Evolutionary conservation across 805 yeast genomes (phyloP).

Genomic region (Barnettozyma sp.): DNA sequence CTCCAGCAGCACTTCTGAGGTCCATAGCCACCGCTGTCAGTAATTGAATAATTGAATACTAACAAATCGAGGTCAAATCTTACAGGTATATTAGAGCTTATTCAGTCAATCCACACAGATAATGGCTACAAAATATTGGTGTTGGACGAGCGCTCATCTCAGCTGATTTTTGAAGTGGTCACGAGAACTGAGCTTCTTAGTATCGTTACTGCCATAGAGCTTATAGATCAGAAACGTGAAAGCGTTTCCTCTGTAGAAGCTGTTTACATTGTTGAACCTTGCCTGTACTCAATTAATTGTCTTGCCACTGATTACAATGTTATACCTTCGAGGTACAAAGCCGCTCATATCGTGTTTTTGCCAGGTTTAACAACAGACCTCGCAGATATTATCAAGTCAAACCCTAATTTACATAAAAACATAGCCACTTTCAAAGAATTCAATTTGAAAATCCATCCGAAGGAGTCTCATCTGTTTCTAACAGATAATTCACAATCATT

Average conservation of each 20-base stretch:
- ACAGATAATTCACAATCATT: slow-evolving; percentile 56
- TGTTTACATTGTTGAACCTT: slow-evolving; percentile 70
- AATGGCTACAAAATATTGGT: slow-evolving; percentile 45
- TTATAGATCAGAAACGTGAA: slow-evolving; percentile 53
- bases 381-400: slow-evolving; percentile 25
- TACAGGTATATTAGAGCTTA: slow-evolving; percentile 28
- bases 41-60: no score
- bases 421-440: slow-evolving; percentile 33
- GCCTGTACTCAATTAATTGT: slow-evolving; percentile 64
- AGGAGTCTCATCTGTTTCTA: slow-evolving; percentile 67
- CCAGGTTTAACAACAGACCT: slow-evolving; percentile 44
- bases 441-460: slow-evolving; percentile 50
- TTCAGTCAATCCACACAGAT: slow-evolving; percentile 37
- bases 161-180: slow-evolving; percentile 41
- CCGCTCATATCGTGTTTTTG: slow-evolving; percentile 65
- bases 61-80: no score
- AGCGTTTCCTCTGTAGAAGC: slow-evolving; percentile 67
- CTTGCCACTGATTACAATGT: slow-evolving; percentile 65
- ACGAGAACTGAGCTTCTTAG: slow-evolving; percentile 42
- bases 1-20: neutral
- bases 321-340: slow-evolving; percentile 63
- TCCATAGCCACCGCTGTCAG: slow-evolving; percentile 3
- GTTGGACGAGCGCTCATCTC: slow-evolving; percentile 49
- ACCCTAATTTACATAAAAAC: slow-evolving; percentile 25
- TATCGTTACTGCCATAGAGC: slow-evolving; percentile 57